A percentile compares a stretch with the other conserved stretches of the same genome.
Conservation (phyloP, 2,329 filamentous ascomycete genomes). For the Botrytis galanthina region DNA sequence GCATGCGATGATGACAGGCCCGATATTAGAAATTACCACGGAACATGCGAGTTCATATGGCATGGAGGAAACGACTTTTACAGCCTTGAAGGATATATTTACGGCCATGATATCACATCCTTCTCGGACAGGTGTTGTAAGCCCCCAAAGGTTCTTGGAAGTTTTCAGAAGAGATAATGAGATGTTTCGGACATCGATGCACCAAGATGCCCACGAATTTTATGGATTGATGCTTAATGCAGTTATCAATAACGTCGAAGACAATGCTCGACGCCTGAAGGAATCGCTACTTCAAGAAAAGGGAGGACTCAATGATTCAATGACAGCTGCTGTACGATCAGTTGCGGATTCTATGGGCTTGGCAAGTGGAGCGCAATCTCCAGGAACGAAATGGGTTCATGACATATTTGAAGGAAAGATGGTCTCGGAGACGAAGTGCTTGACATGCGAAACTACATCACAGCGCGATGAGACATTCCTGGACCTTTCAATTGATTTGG, state of each 20-base stretch:
- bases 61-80: slow-evolving; percentile 94
- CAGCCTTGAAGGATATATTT: slow-evolving; percentile 93
- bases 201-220: slow-evolving; percentile 98
- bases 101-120: slow-evolving; percentile 79
- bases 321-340: slow-evolving; percentile 47
- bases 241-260: slow-evolving; percentile 89
- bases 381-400: slow-evolving; percentile 85
- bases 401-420: slow-evolving; percentile 94
- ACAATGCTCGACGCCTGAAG: slow-evolving; percentile 68
- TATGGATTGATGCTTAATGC: slow-evolving; percentile 93
- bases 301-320: slow-evolving; percentile 51
- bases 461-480: slow-evolving; percentile 94
- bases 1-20: slow-evolving; percentile 82
- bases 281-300: slow-evolving; percentile 46
- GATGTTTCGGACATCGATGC: slow-evolving; percentile 95
- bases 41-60: slow-evolving; percentile 79
- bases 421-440: slow-evolving; percentile 92
- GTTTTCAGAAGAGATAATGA: slow-evolving; percentile 93
- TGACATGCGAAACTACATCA: slow-evolving; percentile 94
- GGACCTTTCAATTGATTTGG: slow-evolving; percentile 92
- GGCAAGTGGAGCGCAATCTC: slow-evolving; percentile 47
- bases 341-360: slow-evolving; percentile 42
- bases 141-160: slow-evolving; percentile 88
- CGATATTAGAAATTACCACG: slow-evolving; percentile 79
- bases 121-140: slow-evolving; percentile 83